Evolutionary conservation across 768 basidiomycete genomes (phyloP), one percentile per base, ranked within the genome.

Genomic region (Neoboletus subvelutipes): DNA sequence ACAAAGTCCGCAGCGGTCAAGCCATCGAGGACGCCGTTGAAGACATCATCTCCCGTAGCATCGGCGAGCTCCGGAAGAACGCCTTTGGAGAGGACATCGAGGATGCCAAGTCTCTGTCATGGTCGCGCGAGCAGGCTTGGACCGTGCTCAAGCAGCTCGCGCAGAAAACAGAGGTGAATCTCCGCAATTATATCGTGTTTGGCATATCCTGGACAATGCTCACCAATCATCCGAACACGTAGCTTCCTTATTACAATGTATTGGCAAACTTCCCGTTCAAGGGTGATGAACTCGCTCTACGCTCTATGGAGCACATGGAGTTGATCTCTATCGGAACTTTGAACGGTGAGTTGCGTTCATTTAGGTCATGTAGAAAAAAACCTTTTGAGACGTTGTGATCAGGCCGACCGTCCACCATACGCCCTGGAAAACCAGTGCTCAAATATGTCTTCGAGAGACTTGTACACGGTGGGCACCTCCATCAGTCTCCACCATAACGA

Each of bases 41-140:
- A 65, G 95, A 98, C 66, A 92, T 98, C 64, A 83, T 97, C 57
- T 73, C 74, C 22, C 82, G 91, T 17, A 87, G 87, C 34, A 84
- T 94, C 11, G 80, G 84, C 34, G 94, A 97, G 69, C 75, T 98
- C 49, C 78, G 90, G 46, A 98, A 98, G 79, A 88, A 83, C 46
- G 91, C 91, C 0, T 99, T 98, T 67, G 96, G 94, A 0, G 94
- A 97, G 61, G 95, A 97, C 66, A 72, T 78, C 1, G 93, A 96
- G 53, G 95, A 97, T 65, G 88, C 89, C 3, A 94, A 93, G 72
- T 77, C 67, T 45, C 72, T 96, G 39, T 77, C 84, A 0, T 99
- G 97, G 97, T 80, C 86, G 5, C 78, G 87, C 45, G 88, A 92
- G 58, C 94, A 98, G 67, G 94, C 84, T 0, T 98, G 94, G 93